A percentile compares a stretch with the other conserved stretches of the same genome.
phyloP scores from a whole-genome alignment of 23 red algal genomes.

The Gracilaria domingensis region DNA sequence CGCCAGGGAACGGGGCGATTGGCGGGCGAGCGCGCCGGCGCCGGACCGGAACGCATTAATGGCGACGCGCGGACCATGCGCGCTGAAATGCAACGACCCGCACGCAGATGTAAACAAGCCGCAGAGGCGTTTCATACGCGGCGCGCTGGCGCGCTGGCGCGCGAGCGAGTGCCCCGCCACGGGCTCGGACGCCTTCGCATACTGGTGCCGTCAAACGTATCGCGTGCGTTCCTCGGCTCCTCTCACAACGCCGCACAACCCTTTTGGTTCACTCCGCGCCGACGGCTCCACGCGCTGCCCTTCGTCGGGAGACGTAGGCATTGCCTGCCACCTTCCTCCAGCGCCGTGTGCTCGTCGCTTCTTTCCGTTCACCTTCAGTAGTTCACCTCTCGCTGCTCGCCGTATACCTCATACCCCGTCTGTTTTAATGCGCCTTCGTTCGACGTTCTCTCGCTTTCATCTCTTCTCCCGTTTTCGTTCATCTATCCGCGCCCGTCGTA shows the following conservation, averaged over 20 bases:
- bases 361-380: neutral
- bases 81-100: neutral
- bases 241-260: neutral
- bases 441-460: neutral
- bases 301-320: neutral
- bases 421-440: constrained; percentile 3
- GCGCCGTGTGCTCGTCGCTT: neutral
- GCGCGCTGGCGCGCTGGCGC: neutral
- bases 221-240: neutral
- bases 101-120: neutral
- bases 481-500: neutral
- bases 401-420: neutral
- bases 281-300: neutral
- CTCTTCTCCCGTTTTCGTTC: neutral
- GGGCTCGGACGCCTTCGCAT: neutral
- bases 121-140: constrained; percentile 16
- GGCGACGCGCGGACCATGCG: neutral
- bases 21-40: no score
- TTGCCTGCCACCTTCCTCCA: neutral
- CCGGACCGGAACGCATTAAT: neutral
- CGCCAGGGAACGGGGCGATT: neutral
- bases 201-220: neutral
- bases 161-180: neutral
- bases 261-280: neutral
- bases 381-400: neutral